Conservation (phyloP, 2,329 filamentous ascomycete genomes). For the Xylariaceae sp. region DNA sequence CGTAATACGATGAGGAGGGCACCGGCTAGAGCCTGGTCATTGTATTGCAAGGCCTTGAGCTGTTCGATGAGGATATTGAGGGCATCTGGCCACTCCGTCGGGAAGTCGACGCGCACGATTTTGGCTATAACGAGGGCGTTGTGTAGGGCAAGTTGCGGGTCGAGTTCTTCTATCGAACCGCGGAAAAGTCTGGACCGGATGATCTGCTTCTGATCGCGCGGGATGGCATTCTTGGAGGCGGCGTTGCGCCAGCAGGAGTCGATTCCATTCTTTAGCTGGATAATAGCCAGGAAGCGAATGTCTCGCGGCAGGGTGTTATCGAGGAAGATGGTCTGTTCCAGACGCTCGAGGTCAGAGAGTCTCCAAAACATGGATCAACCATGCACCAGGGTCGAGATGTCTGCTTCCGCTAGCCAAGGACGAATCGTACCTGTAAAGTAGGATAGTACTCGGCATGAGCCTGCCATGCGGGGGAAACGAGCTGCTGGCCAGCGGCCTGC, state of each 20-base stretch:
- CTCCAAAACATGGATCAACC: not conserved
- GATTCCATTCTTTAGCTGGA: conserved; percentile 94
- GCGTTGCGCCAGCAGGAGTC: conserved; percentile 85
- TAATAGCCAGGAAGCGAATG: conserved; percentile 82
- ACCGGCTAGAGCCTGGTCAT: conserved; percentile 62
- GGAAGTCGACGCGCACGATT: conserved; percentile 84
- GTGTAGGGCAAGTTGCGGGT: conserved; percentile 72
- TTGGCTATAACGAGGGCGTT: conserved; percentile 86
- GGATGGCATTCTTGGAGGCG: conserved; percentile 57
- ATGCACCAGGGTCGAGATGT: not conserved
- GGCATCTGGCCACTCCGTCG: conserved; percentile 71
- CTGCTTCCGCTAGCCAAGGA: not conserved
- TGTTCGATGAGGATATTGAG: conserved; percentile 57
- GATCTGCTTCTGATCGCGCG: conserved; percentile 66
- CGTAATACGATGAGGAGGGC: conserved; percentile 73
- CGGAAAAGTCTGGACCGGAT: conserved; percentile 73
- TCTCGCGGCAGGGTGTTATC: conserved; percentile 71
- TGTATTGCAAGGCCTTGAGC: conserved; percentile 54
- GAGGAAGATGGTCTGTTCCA: conserved; percentile 66
- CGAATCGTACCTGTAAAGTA: conserved; percentile 55
- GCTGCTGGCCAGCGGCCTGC: conserved; percentile 64
- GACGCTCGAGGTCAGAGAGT: not conserved
- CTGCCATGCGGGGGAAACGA: conserved; percentile 68
- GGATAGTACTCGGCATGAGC: conserved; percentile 60
- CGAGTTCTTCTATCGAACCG: conserved; percentile 70